A percentile compares a stretch with the other conserved stretches of the same genome.
These are phyloP conservation scores for Pichia paraexigua DNA, from an alignment of 805 yeast species.

Conservation along the genomic window DNA sequence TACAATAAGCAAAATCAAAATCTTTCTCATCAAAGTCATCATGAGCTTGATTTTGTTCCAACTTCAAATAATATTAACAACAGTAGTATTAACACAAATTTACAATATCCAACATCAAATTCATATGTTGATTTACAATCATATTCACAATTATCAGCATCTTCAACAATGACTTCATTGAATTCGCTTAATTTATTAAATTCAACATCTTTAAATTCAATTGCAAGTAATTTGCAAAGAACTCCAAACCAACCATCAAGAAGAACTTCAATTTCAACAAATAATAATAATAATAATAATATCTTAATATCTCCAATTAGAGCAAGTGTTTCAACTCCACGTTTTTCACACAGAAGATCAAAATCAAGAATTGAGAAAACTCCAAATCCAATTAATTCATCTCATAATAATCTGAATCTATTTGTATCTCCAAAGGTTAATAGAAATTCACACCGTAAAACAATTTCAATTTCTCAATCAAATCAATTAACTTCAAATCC, in stretches of 20 bases:
- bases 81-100: not conserved
- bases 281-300: not conserved
- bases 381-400: constrained; percentile 36
- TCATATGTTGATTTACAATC: not conserved
- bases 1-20: constrained; percentile 9
- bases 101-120: not conserved
- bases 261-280: constrained; percentile 10
- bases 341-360: constrained; percentile 14
- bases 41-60: not conserved
- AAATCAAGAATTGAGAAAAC: constrained; percentile 26
- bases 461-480: constrained; percentile 25
- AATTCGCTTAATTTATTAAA: constrained; percentile 4
- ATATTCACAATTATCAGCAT: not conserved
- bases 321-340: not conserved
- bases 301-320: constrained; percentile 14
- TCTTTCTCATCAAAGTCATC: not conserved
- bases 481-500: constrained; percentile 1
- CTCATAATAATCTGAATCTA: constrained; percentile 37
- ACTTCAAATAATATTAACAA: not conserved
- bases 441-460: constrained; percentile 25
- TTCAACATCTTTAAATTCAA: constrained; percentile 9
- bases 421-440: constrained; percentile 35
- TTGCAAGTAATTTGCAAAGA: constrained; percentile 6
- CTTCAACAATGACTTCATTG: constrained; percentile 7
- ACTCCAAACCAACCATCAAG: constrained; percentile 19